These are phyloP conservation scores for Claviceps capensis DNA, from an alignment of 2,329 filamentous ascomycete genomes.

Conservation along the genomic window DNA sequence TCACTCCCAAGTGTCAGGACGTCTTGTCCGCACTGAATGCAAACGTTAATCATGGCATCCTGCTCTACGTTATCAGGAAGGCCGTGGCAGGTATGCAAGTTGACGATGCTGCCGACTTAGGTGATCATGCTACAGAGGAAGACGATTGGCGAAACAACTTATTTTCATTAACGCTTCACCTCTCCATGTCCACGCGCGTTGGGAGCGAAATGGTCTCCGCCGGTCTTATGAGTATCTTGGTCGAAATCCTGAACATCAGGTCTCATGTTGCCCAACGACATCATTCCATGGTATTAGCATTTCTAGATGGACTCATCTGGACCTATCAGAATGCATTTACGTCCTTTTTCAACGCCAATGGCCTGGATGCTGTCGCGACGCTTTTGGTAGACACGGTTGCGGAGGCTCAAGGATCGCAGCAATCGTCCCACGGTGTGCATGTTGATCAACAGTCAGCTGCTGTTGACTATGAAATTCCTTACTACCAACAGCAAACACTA, in stretches of 20 bases:
- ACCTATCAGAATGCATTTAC: conserved; percentile 74
- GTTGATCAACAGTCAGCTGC: conserved; percentile 57
- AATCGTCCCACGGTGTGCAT: conserved; percentile 57
- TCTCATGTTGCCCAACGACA: conserved; percentile 72
- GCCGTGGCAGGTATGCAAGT: conserved; percentile 68
- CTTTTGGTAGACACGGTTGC: conserved; percentile 69
- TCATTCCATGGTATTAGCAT: conserved; percentile 71
- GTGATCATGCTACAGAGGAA: conserved; percentile 48
- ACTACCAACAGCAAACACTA: conserved; percentile 82
- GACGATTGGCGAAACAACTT: conserved; percentile 86
- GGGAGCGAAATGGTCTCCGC: conserved; percentile 77
- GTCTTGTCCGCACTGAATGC: conserved; percentile 85
- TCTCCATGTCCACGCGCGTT: conserved; percentile 61
- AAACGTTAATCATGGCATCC: conserved; percentile 88
- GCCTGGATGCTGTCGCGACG: conserved; percentile 81
- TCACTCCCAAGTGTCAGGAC: conserved; percentile 63
- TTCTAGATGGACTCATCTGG: conserved; percentile 80
- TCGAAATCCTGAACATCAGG: conserved; percentile 75
- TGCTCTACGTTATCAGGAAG: conserved; percentile 86
- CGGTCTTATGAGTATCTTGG: conserved; percentile 77
- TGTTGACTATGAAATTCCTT: conserved; percentile 88
- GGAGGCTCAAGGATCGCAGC: conserved; percentile 51
- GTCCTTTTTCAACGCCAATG: conserved; percentile 66
- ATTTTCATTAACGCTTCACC: conserved; percentile 73
- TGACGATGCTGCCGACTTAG: conserved; percentile 36